Conservation (phyloP, 331 rosid species). For the Cydonia oblonga region DNA sequence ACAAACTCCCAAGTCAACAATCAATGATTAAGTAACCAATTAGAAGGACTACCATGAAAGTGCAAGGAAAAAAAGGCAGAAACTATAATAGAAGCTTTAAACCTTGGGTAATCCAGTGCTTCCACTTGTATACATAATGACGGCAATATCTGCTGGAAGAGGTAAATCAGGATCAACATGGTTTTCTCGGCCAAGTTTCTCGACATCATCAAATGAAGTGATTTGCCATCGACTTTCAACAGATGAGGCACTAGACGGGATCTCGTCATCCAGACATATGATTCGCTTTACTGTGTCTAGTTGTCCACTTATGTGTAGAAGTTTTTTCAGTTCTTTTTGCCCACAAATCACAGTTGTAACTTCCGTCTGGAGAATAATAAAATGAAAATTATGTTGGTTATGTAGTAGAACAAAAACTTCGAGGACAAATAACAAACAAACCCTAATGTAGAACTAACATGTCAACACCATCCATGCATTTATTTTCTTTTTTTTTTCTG, state of each 20-base stretch:
- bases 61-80: background rate
- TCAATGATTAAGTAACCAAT: background rate
- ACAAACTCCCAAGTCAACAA: background rate
- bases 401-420: background rate
- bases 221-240: slow-evolving; percentile 50
- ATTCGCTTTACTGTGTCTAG: slow-evolving; percentile 67
- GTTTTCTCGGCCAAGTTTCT: slow-evolving; percentile 53
- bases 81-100: slow-evolving; percentile 22
- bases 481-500: background rate
- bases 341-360: slow-evolving; percentile 87
- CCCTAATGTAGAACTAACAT: background rate
- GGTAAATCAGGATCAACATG: slow-evolving; percentile 65
- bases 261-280: slow-evolving; percentile 66
- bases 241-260: slow-evolving; percentile 40
- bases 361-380: slow-evolving; percentile 59
- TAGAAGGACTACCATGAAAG: slow-evolving; percentile 6
- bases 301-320: slow-evolving; percentile 55
- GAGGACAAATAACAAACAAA: background rate
- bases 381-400: slow-evolving; percentile 8
- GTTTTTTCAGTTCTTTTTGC: slow-evolving; percentile 70
- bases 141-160: slow-evolving; percentile 74
- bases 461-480: background rate
- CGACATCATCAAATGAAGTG: slow-evolving; percentile 49
- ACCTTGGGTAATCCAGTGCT: slow-evolving; percentile 98
- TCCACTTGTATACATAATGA: slow-evolving; percentile 99